Evolutionary conservation across 148 eudicot species (phyloP).

Genomic region (Silene conica): DNA sequence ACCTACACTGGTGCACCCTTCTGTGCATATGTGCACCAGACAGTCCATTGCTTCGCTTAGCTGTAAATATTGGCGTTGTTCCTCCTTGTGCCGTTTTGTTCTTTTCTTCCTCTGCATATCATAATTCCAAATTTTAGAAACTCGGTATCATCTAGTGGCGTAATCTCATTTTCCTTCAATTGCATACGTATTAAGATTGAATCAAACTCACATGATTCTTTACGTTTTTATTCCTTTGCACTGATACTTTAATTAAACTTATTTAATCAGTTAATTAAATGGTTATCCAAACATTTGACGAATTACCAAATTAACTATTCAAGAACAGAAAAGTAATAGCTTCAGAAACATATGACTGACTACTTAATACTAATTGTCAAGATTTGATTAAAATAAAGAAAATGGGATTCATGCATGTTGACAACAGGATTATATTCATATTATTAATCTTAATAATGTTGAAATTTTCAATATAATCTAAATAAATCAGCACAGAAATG

Average conservation of each 20-base stretch:
- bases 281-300: too few species aligned
- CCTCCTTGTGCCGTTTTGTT: slow-evolving; percentile 54
- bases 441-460: not conserved
- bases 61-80: slow-evolving; percentile 56
- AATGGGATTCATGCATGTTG: not conserved
- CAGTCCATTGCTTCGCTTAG: slow-evolving; percentile 93
- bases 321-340: not conserved
- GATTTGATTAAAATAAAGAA: not conserved
- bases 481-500: not conserved
- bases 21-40: slow-evolving; percentile 77
- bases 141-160: not conserved
- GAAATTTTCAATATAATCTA: not conserved
- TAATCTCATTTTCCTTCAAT: too few species aligned
- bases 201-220: too few species aligned
- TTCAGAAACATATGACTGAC: not conserved
- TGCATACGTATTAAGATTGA: too few species aligned
- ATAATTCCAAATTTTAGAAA: not conserved
- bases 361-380: not conserved
- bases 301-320: not conserved
- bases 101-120: slow-evolving; percentile 69
- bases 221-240: too few species aligned
- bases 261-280: too few species aligned
- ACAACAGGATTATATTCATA: not conserved
- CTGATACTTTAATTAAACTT: too few species aligned
- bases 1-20: slow-evolving; percentile 82